A percentile compares a stretch with the other conserved stretches of the same genome.
Conservation (phyloP, 2,329 filamentous ascomycete genomes). For the Fusarium falciforme region DNA sequence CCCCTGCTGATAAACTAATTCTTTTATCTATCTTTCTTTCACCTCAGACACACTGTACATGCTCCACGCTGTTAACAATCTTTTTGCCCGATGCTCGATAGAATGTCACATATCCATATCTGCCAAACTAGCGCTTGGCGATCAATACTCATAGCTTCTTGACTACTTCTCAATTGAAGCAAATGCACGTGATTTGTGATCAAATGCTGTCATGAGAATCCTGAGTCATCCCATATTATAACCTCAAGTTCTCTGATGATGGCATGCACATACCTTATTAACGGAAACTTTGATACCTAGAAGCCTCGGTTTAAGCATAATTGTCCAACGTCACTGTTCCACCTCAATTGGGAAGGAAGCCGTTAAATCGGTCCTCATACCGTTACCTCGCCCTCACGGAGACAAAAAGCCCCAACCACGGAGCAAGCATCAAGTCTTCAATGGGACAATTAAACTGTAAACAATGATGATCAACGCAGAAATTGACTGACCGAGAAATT, state of each 20-base stretch:
- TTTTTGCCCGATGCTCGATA: background rate
- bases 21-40: background rate
- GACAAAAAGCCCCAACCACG: background rate
- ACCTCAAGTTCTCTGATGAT: background rate
- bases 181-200: background rate
- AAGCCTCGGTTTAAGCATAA: background rate
- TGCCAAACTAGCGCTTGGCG: background rate
- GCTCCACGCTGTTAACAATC: background rate
- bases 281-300: background rate
- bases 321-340: background rate
- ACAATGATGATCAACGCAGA: accelerated
- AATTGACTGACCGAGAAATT: too few relatives aligned
- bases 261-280: background rate
- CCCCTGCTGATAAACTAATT: background rate
- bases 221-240: background rate
- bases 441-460: background rate
- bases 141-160: background rate
- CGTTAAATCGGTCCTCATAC: background rate
- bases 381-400: background rate
- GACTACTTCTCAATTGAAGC: background rate
- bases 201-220: background rate
- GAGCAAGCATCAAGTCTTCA: background rate
- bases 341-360: background rate
- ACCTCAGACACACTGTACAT: background rate
- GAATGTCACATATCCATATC: background rate